These are phyloP conservation scores for Starmera amethionina DNA, from an alignment of 805 yeast species.

Conservation along the genomic window DNA sequence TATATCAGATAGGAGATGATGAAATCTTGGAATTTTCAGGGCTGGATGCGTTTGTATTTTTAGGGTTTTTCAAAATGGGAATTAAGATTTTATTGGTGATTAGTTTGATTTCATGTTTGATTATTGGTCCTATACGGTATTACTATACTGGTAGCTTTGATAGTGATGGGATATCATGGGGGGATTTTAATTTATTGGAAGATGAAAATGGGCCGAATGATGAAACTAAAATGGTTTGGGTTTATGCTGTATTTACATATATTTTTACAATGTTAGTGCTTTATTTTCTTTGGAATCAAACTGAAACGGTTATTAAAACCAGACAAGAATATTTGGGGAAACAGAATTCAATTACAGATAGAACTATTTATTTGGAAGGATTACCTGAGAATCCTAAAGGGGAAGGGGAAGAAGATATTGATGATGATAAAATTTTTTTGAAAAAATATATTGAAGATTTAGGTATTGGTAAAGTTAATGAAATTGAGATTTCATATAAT, in stretches of 20 bases:
- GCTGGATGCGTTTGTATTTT: slow-evolving; percentile 83
- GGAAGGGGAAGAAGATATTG: slow-evolving; percentile 13
- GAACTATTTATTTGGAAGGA: slow-evolving; percentile 82
- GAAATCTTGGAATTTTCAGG: slow-evolving; percentile 87
- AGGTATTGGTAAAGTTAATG: slow-evolving; percentile 72
- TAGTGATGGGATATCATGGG: slow-evolving; percentile 35
- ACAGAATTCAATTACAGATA: slow-evolving; percentile 83
- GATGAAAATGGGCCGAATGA: slow-evolving; percentile 16
- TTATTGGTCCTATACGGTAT: slow-evolving; percentile 81
- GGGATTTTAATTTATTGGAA: neutral
- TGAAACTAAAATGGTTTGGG: slow-evolving; percentile 58
- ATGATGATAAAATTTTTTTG: slow-evolving; percentile 52
- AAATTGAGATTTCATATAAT: slow-evolving; percentile 72
- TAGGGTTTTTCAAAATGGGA: slow-evolving; percentile 87
- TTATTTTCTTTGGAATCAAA: slow-evolving; percentile 56
- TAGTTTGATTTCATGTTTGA: slow-evolving; percentile 56
- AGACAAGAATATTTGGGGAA: slow-evolving; percentile 78
- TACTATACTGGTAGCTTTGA: slow-evolving; percentile 78
- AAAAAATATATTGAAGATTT: slow-evolving; percentile 68
- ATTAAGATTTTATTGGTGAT: slow-evolving; percentile 60
- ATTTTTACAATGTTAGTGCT: slow-evolving; percentile 66
- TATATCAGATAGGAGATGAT: slow-evolving; percentile 60
- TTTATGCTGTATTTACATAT: slow-evolving; percentile 81
- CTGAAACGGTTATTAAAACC: slow-evolving; percentile 61
- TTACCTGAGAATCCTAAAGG: slow-evolving; percentile 64